Percentiles rank a stretch among this genome's conserved stretches.
Conservation (phyloP, 2,329 filamentous ascomycete species). For the Coniochaeta hoffmannii region DNA sequence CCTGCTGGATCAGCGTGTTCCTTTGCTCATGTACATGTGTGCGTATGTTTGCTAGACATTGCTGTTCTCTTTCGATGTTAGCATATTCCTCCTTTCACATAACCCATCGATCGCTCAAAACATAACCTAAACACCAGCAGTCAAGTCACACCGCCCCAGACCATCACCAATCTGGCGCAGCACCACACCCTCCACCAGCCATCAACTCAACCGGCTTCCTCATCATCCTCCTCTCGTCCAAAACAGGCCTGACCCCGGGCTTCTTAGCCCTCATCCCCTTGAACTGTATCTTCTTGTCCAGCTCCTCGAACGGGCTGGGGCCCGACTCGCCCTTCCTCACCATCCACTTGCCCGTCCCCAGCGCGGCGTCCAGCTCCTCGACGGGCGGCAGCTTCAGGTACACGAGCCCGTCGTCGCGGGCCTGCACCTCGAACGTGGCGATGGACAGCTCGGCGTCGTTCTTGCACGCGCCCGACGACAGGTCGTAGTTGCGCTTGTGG, state of each 20-base stretch:
- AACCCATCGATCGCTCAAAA: too few species aligned
- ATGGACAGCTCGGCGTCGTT: slow-evolving; percentile 72
- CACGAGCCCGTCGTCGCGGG: slow-evolving; percentile 64
- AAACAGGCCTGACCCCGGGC: slow-evolving; percentile 19
- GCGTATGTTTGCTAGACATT: too few species aligned
- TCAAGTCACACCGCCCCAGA: neutral
- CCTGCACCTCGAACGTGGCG: slow-evolving; percentile 73
- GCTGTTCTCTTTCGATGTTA: too few species aligned
- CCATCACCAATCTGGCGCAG: slow-evolving; percentile 38
- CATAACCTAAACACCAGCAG: too few species aligned
- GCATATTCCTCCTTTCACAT: too few species aligned
- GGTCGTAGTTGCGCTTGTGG: slow-evolving; percentile 85
- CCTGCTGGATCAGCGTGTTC: too few species aligned
- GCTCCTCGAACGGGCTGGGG: slow-evolving; percentile 29
- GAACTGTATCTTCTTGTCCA: slow-evolving; percentile 39
- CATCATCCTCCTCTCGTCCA: slow-evolving; percentile 15
- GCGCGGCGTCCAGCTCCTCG: slow-evolving; percentile 68
- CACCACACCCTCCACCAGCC: slow-evolving; percentile 31
- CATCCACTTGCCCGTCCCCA: slow-evolving; percentile 74
- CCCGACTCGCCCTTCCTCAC: slow-evolving; percentile 62
- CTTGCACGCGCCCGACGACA: slow-evolving; percentile 63
- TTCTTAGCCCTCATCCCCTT: slow-evolving; percentile 35
- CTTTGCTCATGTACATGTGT: too few species aligned
- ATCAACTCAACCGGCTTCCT: slow-evolving; percentile 29
- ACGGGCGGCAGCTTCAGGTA: slow-evolving; percentile 76